A percentile compares a stretch with the other conserved stretches of the same genome.
These are phyloP conservation scores for Dothiorella sarmentorum DNA, from an alignment of 2,329 filamentous ascomycete genomes.

Conservation along the genomic window DNA sequence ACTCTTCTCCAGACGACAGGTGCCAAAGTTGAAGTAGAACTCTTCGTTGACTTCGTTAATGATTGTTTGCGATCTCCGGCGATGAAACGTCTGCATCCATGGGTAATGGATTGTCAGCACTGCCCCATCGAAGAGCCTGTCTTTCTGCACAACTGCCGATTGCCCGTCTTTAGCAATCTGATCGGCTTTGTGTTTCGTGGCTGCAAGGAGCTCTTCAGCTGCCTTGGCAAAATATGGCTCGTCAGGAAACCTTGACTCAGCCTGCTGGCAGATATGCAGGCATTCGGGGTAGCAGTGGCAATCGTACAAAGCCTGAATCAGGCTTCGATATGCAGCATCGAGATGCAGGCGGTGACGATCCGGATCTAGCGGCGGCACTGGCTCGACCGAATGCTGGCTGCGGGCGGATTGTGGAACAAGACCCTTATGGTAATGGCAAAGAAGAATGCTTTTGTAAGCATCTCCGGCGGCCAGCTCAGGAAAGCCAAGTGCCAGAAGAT, in stretches of 20 bases:
- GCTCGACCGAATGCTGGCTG: not conserved
- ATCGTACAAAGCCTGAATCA: slow-evolving; percentile 25
- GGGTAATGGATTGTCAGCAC: slow-evolving; percentile 22
- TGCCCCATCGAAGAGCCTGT: slow-evolving; percentile 22
- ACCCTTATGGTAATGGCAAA: slow-evolving; percentile 26
- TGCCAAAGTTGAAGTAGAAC: not conserved
- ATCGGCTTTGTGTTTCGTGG: slow-evolving; percentile 19
- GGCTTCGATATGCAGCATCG: slow-evolving; percentile 17
- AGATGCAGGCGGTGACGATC: not conserved
- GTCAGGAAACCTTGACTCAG: not conserved
- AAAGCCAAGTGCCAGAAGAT: slow-evolving; percentile 27
- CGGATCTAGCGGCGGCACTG: too few species aligned
- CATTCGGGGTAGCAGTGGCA: slow-evolving; percentile 26
- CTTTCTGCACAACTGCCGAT: slow-evolving; percentile 7
- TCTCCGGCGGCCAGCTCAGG: slow-evolving; percentile 33
- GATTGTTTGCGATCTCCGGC: slow-evolving; percentile 11
- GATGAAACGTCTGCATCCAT: slow-evolving; percentile 20
- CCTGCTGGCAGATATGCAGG: slow-evolving; percentile 19
- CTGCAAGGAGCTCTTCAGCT: slow-evolving; percentile 9
- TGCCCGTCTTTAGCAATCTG: slow-evolving; percentile 9
- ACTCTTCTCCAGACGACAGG: not conserved
- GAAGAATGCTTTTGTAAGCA: slow-evolving; percentile 30
- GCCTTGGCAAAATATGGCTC: not conserved
- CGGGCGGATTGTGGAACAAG: not conserved
- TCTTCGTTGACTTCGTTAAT: slow-evolving; percentile 16